Evolutionary conservation across 2,329 filamentous ascomycete species (phyloP).

Genomic region (Colletotrichum falcatum): DNA sequence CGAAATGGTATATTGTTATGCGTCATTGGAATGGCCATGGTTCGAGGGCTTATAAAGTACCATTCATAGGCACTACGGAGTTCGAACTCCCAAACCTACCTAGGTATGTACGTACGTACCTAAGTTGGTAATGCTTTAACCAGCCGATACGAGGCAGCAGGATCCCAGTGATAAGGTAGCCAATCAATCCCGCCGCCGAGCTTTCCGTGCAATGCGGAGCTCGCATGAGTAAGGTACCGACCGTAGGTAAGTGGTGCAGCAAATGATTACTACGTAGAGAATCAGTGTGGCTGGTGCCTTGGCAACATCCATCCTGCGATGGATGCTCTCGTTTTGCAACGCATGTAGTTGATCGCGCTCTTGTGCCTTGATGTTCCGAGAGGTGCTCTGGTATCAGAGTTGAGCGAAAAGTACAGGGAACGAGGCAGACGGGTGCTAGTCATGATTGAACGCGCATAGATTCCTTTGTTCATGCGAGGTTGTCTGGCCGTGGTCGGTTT

Average conservation of each 20-base stretch:
- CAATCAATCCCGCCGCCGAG: not conserved
- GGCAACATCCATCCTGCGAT: not conserved
- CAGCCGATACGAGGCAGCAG: not conserved
- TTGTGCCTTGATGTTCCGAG: not conserved
- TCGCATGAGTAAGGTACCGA: not conserved
- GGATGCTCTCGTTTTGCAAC: not conserved
- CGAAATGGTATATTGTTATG: not conserved
- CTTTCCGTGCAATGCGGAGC: conserved; percentile 1
- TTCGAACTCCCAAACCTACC: not conserved
- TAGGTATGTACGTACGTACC: no score
- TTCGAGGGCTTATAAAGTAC: not conserved
- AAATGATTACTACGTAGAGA: no score
- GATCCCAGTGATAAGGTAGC: conserved; percentile 2
- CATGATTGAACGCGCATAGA: conserved; percentile 9
- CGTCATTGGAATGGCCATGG: not conserved
- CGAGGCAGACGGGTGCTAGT: not conserved
- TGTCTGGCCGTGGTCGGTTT: not conserved
- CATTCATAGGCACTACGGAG: not conserved
- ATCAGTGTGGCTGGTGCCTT: not conserved
- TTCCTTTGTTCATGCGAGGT: conserved; percentile 4
- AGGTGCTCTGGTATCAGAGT: not conserved
- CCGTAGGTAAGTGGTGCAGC: no score
- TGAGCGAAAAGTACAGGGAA: no score
- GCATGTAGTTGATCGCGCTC: not conserved
- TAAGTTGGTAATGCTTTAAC: not conserved